phyloP scores from a whole-genome alignment of 768 basidiomycete species.

The Amanita molliuscula region DNA sequence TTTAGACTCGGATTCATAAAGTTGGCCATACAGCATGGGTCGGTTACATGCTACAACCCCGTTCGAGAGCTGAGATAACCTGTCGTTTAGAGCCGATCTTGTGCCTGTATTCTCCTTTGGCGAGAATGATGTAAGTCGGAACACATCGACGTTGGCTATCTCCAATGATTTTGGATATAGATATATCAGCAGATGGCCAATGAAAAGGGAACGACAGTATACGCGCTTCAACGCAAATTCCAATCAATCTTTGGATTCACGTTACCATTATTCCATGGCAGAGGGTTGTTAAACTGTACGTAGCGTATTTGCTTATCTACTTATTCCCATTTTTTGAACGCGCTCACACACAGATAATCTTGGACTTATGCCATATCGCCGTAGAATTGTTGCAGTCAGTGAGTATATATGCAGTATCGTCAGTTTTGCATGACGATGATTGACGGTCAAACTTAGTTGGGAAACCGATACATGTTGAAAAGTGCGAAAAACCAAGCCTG shows the following conservation, averaged over 20 bases:
- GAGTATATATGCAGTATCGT: slow-evolving; percentile 27
- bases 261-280: slow-evolving; percentile 92
- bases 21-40: slow-evolving; percentile 85
- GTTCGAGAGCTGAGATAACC: neutral
- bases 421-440: neutral
- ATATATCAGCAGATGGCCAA: slow-evolving; percentile 98
- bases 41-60: slow-evolving; percentile 12
- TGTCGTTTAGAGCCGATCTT: slow-evolving; percentile 63
- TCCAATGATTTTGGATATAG: slow-evolving; percentile 27
- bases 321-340: neutral
- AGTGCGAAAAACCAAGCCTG: slow-evolving; percentile 71
- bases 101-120: slow-evolving; percentile 99
- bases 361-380: slow-evolving; percentile 92
- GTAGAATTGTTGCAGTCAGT: slow-evolving; percentile 95
- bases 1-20: slow-evolving; percentile 89
- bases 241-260: slow-evolving; percentile 93
- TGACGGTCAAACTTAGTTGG: slow-evolving; percentile 56
- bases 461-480: slow-evolving; percentile 70
- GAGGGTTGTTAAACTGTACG: slow-evolving; percentile 90
- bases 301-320: neutral
- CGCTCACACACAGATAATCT: slow-evolving; percentile 59
- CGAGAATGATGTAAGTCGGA: slow-evolving; percentile 80
- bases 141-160: neutral
- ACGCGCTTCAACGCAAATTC: slow-evolving; percentile 82
- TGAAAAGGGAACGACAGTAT: slow-evolving; percentile 81